Conservation (phyloP, 805 yeast species). For the Candida endomychidarum region DNA sequence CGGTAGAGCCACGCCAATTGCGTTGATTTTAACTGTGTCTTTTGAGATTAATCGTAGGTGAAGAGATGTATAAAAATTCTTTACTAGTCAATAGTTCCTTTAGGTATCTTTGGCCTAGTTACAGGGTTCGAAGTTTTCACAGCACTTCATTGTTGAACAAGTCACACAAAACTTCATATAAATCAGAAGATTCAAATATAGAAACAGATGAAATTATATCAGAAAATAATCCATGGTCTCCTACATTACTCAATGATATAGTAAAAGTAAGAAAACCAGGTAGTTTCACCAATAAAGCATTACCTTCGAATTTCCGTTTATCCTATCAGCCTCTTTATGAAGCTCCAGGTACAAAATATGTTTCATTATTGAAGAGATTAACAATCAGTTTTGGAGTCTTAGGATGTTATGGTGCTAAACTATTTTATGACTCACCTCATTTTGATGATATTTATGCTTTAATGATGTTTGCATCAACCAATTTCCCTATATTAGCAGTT, state of each 20-base stretch:
- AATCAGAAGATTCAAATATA: conserved; percentile 29
- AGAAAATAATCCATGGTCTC: conserved; percentile 48
- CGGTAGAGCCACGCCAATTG: conserved; percentile 4
- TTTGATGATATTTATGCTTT: conserved; percentile 50
- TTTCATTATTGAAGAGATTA: conserved; percentile 61
- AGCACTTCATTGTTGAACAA: not conserved
- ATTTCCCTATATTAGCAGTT: conserved; percentile 53
- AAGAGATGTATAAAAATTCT: not conserved
- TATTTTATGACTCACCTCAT: conserved; percentile 53
- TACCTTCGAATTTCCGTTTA: conserved; percentile 52
- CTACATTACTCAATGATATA: conserved; percentile 44
- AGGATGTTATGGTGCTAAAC: conserved; percentile 63
- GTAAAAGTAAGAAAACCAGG: conserved; percentile 44
- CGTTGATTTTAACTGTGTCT: not conserved
- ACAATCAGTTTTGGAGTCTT: conserved; percentile 59
- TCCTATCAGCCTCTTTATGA: conserved; percentile 64
- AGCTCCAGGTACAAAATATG: conserved; percentile 61
- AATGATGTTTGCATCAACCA: conserved; percentile 46
- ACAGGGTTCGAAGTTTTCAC: not conserved
- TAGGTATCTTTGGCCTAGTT: not conserved
- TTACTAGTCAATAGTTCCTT: not conserved
- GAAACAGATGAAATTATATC: conserved; percentile 43
- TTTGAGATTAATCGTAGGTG: not conserved
- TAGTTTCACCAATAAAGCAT: conserved; percentile 38
- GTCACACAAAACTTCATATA: conserved; percentile 11